Evolutionary conservation across 225 moss, liverwort and hornwort genomes (phyloP), one percentile per base, ranked within the genome.

Genomic region (Thuidium tamariscinum): DNA sequence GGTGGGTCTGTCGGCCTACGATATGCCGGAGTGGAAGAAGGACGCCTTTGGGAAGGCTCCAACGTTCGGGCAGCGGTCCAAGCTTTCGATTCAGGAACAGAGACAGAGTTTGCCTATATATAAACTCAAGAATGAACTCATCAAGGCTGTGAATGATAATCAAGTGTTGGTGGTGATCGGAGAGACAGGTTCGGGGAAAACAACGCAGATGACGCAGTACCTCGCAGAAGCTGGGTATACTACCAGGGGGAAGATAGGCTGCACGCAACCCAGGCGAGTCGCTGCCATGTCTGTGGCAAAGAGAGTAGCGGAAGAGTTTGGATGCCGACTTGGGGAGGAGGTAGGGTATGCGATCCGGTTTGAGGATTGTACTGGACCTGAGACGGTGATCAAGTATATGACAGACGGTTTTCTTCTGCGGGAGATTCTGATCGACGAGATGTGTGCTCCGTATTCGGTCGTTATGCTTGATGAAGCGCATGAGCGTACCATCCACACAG

Each of bases 21-120:
- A 98, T 85, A 96, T 98, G 96, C 95, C 96, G 44, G 96, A 98
- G 90, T 98, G 97, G 97, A 98, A 98, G 89, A 98, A 96, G 89
- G 96, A 98, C 91, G 97, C 97, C 11, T 98, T 98, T 81, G 97
- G 97, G 14, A 98, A 98, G 90, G 97, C 97, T 13, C 97, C 97
- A 16, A 96, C 97, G 2, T 98, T 98, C 65, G 97, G 97, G 57
- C 95, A 98, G 85, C 93, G 97, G 44, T 98, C 97, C 10, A 98
- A 98, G 89, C 96, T 98, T 71, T 98, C 95, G 56, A 98, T 98
- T 81, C 96, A 96, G 89, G 97, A 96, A 81, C 96, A 98, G 87
- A 89, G 97, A 71, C 97, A 96, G 90, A 96, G 95, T 77, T 81
- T 96, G 60, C 97, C 96, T 20, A 98, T 98, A 5, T 98, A 93